phyloP scores from a whole-genome alignment of 495 filamentous ascomycete genomes.

The Penicillium flavigenum region DNA sequence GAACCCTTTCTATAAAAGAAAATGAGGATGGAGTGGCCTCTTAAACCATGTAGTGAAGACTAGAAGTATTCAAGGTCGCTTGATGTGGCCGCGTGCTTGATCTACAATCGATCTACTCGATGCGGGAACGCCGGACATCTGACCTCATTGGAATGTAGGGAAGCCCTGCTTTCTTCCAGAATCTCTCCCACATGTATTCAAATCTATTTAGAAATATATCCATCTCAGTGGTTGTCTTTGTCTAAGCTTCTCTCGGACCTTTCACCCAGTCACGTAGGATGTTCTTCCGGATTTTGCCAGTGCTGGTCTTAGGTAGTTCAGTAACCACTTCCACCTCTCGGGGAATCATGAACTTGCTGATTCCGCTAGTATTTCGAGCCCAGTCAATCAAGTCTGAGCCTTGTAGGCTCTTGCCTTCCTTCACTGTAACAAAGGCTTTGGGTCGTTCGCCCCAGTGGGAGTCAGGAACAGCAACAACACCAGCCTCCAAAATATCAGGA shows the following conservation, averaged over 20 bases:
- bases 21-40: background rate
- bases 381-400: constrained; percentile 79
- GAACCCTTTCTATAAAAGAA: background rate
- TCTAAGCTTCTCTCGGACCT: constrained; percentile 27
- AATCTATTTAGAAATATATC: background rate
- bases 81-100: constrained; percentile 21
- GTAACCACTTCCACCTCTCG: constrained; percentile 84
- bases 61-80: constrained; percentile 4
- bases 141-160: constrained; percentile 14
- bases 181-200: background rate
- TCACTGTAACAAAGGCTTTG: constrained; percentile 87
- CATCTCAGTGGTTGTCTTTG: background rate
- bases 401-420: constrained; percentile 56
- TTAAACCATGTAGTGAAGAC: background rate
- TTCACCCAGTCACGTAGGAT: constrained; percentile 84
- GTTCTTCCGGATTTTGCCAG: constrained; percentile 96
- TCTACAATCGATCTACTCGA: constrained; percentile 7
- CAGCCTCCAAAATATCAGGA: constrained; percentile 84
- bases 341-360: constrained; percentile 95
- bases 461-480: constrained; percentile 85
- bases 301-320: constrained; percentile 94
- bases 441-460: constrained; percentile 93
- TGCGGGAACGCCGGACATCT: constrained; percentile 6
- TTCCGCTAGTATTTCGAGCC: constrained; percentile 74
- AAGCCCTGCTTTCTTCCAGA: constrained; percentile 3